These are phyloP conservation scores for Panicum hallii DNA, from an alignment of 202 grass and related monocot species.

Conservation along the genomic window DNA sequence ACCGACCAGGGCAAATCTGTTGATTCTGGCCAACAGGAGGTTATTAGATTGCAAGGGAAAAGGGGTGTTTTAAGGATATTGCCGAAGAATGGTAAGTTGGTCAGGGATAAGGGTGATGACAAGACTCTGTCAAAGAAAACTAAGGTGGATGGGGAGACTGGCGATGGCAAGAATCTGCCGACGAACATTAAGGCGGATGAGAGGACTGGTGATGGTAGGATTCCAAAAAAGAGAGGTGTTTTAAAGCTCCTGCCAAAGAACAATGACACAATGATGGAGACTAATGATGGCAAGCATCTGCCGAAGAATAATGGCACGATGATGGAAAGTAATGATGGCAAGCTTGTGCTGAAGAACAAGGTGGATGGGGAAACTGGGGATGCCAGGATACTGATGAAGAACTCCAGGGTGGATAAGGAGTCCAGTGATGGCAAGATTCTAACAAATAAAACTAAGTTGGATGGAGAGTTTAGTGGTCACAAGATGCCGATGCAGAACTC, in stretches of 20 bases:
- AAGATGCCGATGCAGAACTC: slow-evolving; percentile 27
- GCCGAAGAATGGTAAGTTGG: slow-evolving; percentile 42
- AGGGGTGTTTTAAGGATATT: slow-evolving; percentile 63
- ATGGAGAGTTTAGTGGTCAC: slow-evolving; percentile 25
- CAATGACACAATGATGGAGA: slow-evolving; percentile 18
- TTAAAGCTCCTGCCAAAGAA: slow-evolving; percentile 60
- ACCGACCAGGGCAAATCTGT: slow-evolving; percentile 9
- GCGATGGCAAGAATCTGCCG: slow-evolving; percentile 26
- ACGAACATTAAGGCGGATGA: slow-evolving; percentile 37
- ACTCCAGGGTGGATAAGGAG: slow-evolving; percentile 36
- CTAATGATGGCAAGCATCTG: slow-evolving; percentile 30
- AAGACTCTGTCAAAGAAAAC: slow-evolving; percentile 20
- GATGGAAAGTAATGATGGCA: slow-evolving; percentile 30
- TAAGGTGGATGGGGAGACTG: slow-evolving; percentile 35
- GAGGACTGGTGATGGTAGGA: slow-evolving; percentile 37
- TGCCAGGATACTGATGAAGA: neutral
- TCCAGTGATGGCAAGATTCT: slow-evolving; percentile 43
- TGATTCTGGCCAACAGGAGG: slow-evolving; percentile 24
- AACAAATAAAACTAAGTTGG: slow-evolving; percentile 32
- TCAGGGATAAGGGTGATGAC: slow-evolving; percentile 25
- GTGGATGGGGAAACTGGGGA: slow-evolving; percentile 26
- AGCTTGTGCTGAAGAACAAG: slow-evolving; percentile 48
- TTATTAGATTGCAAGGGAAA: slow-evolving; percentile 59
- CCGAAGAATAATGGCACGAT: slow-evolving; percentile 27
- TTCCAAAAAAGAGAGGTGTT: slow-evolving; percentile 58